phyloP scores from a whole-genome alignment of 2,329 filamentous ascomycete genomes.

The Nemania abortiva region DNA sequence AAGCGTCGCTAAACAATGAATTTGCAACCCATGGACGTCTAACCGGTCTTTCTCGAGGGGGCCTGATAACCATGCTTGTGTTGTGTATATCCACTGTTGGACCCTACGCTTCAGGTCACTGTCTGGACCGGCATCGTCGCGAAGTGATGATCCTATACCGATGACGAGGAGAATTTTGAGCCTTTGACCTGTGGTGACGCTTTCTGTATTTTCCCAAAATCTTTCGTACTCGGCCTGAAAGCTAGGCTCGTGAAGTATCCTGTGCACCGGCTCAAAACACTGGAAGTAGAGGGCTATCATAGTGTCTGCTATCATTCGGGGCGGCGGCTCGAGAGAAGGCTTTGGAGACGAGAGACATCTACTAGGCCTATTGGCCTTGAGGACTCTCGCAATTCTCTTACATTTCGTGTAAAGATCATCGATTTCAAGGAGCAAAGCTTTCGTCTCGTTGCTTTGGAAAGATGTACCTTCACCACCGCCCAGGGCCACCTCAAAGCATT shows the following conservation, averaged over 20 bases:
- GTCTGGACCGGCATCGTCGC: slow-evolving; percentile 44
- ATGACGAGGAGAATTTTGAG: slow-evolving; percentile 57
- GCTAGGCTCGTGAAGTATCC: slow-evolving; percentile 65
- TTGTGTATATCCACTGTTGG: slow-evolving; percentile 56
- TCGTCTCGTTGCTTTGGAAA: slow-evolving; percentile 44
- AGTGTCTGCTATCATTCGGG: slow-evolving; percentile 54
- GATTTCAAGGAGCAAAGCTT: slow-evolving; percentile 45
- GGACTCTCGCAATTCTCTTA: slow-evolving; percentile 50
- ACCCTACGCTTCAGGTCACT: slow-evolving; percentile 47
- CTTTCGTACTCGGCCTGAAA: slow-evolving; percentile 63
- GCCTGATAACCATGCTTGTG: slow-evolving; percentile 57
- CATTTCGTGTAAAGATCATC: slow-evolving; percentile 51
- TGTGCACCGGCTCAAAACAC: slow-evolving; percentile 63
- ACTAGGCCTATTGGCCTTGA: slow-evolving; percentile 53
- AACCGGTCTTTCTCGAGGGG: slow-evolving; percentile 56
- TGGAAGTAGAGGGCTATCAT: slow-evolving; percentile 61
- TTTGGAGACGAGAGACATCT: slow-evolving; percentile 44
- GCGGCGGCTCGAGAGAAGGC: slow-evolving; percentile 45
- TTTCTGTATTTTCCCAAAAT: slow-evolving; percentile 58
- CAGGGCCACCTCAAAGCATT: slow-evolving; percentile 47
- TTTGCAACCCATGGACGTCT: slow-evolving; percentile 53
- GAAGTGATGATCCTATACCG: slow-evolving; percentile 55
- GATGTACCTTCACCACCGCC: slow-evolving; percentile 37
- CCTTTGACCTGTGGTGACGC: slow-evolving; percentile 41
- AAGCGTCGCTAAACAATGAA: slow-evolving; percentile 56